phyloP scores from a whole-genome alignment of 2,329 filamentous ascomycete genomes.

The Claviceps sp. region DNA sequence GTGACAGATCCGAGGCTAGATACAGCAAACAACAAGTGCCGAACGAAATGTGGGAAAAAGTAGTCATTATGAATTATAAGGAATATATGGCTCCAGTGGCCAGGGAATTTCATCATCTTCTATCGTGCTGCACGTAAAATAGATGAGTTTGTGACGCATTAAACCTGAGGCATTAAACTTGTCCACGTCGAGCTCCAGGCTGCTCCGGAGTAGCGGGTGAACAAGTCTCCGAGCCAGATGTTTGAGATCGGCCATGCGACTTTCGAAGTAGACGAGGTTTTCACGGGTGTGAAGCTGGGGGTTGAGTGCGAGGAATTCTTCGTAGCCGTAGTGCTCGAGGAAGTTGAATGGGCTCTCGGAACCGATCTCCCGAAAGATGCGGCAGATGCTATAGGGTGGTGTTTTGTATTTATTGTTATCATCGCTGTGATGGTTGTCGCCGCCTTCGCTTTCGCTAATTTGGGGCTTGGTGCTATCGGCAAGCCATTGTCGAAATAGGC shows the following conservation, averaged over 20 bases:
- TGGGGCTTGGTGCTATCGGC: constrained; percentile 76
- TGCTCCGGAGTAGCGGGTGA: constrained; percentile 72
- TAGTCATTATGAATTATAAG: too few species aligned
- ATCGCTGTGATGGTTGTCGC: background rate
- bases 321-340: constrained; percentile 75
- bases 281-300: constrained; percentile 76
- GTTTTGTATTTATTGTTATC: constrained; percentile 21
- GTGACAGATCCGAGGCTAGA: too few species aligned
- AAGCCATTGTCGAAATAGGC: constrained; percentile 83
- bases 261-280: constrained; percentile 74
- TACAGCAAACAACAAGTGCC: too few species aligned
- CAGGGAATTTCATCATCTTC: constrained; percentile 37
- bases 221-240: constrained; percentile 69
- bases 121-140: constrained; percentile 37
- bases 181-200: constrained; percentile 61
- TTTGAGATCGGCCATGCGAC: constrained; percentile 80
- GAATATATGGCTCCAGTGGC: constrained; percentile 12
- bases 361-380: constrained; percentile 67
- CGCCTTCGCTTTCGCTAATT: constrained; percentile 17
- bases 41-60: too few species aligned
- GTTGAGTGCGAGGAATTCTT: constrained; percentile 72
- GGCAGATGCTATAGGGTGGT: constrained; percentile 48
- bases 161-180: constrained; percentile 17
- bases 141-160: constrained; percentile 29
- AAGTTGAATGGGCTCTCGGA: constrained; percentile 46